A percentile compares a stretch with the other conserved stretches of the same genome.
phyloP scores from a whole-genome alignment of 768 basidiomycete species.

The Kwoniella sp. region DNA sequence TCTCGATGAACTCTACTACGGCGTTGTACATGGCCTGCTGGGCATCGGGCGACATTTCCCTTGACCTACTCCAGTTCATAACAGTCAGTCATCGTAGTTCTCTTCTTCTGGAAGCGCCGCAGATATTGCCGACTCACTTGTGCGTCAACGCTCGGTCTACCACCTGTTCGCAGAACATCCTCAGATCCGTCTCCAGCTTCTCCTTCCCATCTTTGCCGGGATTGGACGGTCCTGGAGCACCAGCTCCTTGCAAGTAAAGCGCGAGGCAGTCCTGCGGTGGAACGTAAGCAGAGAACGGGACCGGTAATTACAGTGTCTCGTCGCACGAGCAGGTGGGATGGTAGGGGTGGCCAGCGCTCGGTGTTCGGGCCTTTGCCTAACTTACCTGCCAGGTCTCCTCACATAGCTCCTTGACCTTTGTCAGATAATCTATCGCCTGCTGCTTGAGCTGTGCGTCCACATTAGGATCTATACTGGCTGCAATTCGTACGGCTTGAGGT shows the following conservation, averaged over 20 bases:
- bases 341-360: neutral
- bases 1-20: slow-evolving; percentile 77
- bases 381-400: slow-evolving; percentile 74
- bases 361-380: slow-evolving; percentile 35
- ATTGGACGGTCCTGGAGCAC: slow-evolving; percentile 43
- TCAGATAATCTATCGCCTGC: slow-evolving; percentile 82
- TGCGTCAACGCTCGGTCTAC: slow-evolving; percentile 53
- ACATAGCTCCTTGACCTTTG: slow-evolving; percentile 74
- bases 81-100: slow-evolving; percentile 10
- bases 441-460: slow-evolving; percentile 66
- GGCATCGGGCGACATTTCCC: slow-evolving; percentile 44
- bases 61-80: slow-evolving; percentile 45
- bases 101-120: slow-evolving; percentile 48
- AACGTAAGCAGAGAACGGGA: no score
- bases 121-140: slow-evolving; percentile 61
- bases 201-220: slow-evolving; percentile 55
- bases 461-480: slow-evolving; percentile 67
- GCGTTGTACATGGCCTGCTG: slow-evolving; percentile 66
- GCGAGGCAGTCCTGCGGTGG: slow-evolving; percentile 52
- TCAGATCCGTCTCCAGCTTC: slow-evolving; percentile 50
- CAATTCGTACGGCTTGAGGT: slow-evolving; percentile 74
- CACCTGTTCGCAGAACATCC: slow-evolving; percentile 55
- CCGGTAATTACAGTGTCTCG: no score
- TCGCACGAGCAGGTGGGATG: slow-evolving; percentile 12
- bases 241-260: slow-evolving; percentile 56